Evolutionary conservation across 805 yeast genomes (phyloP), one percentile per base, ranked within the genome.

Genomic region (Jamesozyma rosinii): DNA sequence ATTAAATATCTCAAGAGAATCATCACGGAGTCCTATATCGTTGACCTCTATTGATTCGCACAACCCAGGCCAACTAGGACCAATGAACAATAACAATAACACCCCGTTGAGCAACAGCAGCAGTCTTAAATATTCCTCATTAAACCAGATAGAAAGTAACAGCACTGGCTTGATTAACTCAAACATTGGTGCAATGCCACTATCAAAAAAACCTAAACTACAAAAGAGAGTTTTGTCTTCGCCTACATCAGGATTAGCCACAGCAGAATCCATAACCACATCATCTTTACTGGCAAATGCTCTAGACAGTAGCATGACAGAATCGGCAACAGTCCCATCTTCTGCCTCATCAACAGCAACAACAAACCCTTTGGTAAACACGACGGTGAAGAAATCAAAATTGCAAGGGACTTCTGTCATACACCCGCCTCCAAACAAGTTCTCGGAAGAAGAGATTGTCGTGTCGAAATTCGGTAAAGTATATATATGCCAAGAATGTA

Each of bases 401-500:
- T 29, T 35, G 21, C 44, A 46, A 32, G 45, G 48, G 14, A 41
- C 48, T n/a, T 39, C 45, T 2, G 34, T 47, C 1, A 42, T 47
- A 9, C 45, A 42, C 27, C 44, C 48, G 29, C 56, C 57, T 31
- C 56, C 49, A 20, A 51, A 57, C 11, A 61, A 59, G 35, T 58
- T 63, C 30, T 46, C 58, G 3, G 51, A 58, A 4, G 57, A 55
- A 9, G 67, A 63, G 42, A 52, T 63, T 13, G 49, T 63, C 18
- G 50, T 59, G 11, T 58, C 63, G 5, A 63, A 61, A 32, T 56
- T 54, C 38, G 66, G 66, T 13, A 63, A 62, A 47, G 55, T 59
- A 21, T 63, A 63, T 38, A 55, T 61, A 20, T 63, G 67, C 40
- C 62, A 58, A 44, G 64, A 58, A 40, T 63, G 67, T 51, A 55